phyloP scores from a whole-genome alignment of 495 filamentous ascomycete genomes.

The Xylaria telfairii region DNA sequence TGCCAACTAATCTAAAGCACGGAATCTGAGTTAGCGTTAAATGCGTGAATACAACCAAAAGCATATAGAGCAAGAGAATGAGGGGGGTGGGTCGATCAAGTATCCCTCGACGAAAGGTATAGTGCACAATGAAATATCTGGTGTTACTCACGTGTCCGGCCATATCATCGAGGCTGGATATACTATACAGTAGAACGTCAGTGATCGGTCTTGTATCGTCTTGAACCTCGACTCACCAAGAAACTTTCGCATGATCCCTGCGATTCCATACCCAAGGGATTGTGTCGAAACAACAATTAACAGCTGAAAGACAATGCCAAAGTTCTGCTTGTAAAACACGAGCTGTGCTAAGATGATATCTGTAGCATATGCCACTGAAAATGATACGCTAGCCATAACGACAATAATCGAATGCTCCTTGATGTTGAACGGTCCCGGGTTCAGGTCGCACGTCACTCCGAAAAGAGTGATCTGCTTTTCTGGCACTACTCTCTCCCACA shows the following conservation, averaged over 20 bases:
- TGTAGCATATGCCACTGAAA: constrained; percentile 71
- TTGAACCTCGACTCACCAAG: constrained; percentile 41
- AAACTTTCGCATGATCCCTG: constrained; percentile 65
- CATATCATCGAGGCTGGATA: constrained; percentile 78
- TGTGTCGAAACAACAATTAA: constrained; percentile 74
- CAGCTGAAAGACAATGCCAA: constrained; percentile 72
- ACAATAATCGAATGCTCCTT: constrained; percentile 82
- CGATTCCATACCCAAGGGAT: constrained; percentile 75
- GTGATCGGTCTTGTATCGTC: background rate
- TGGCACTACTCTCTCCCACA: constrained; percentile 56
- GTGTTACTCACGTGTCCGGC: constrained; percentile 53
- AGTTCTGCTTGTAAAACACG: constrained; percentile 71
- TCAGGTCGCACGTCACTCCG: constrained; percentile 62
- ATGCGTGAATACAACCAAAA: background rate
- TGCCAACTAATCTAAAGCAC: constrained; percentile 61
- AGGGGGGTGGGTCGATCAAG: background rate
- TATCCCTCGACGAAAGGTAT: background rate
- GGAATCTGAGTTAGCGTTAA: background rate
- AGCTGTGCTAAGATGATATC: constrained; percentile 70
- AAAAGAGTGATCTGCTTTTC: constrained; percentile 58
- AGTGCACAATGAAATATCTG: background rate
- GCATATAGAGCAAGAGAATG: background rate
- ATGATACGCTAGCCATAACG: constrained; percentile 70
- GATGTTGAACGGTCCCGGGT: constrained; percentile 79
- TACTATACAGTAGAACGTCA: constrained; percentile 46